Base-by-base conservation (phyloP, 2,329 filamentous ascomycete genomes). In the Bipolaris victoriae region DNA sequence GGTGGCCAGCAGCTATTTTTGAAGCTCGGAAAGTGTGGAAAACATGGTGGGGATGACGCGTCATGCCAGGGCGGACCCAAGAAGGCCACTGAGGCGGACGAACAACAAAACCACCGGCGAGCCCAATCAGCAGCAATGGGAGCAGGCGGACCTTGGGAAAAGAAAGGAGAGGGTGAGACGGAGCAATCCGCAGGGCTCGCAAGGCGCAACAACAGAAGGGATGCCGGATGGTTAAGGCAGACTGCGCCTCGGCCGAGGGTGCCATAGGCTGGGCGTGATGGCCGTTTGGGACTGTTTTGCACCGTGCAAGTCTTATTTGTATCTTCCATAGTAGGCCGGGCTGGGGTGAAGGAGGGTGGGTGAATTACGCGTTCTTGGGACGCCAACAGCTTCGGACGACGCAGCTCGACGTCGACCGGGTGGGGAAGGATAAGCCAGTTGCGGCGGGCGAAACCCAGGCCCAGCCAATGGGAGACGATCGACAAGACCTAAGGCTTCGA, bases 341-440 rank as follows among this genome's bases (percentile, higher is more conserved):
- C 37, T n/a, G 35, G 45, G 45, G 6, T n/a, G 22, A 35, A 24
- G 20, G 46, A 26, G 22, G 46, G 15, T 26, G 37, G 24, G 20
- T 15, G 46, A 18, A 35, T 58, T 55, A 58, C 55, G 55, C 46
- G 46, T 58, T 58, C 41, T 46, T 49, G 50, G 53, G 49, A 20
- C 37, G 43, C 55, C 55, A 58, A 47, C 51, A 43, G 40, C 51
- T 20, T 39, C 46, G 41, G 46, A 36, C 35, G 31, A 51, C 40
- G 44, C 24, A 46, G 40, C 33, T 50, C 45, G n/a, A 37, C 33
- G 35, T 49, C 46, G 33, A 13, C 15, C 33, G 48, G 36, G 55
- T 58, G 55, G 55, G 55, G 55, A 50, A 50, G 39, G 3, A 48
- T 45, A 37, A 49, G 40, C 45, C 40, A 48, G 49, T 20, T 26